These are phyloP conservation scores for Corynascus novoguineensis DNA, from an alignment of 495 filamentous ascomycete genomes.

Conservation along the genomic window DNA sequence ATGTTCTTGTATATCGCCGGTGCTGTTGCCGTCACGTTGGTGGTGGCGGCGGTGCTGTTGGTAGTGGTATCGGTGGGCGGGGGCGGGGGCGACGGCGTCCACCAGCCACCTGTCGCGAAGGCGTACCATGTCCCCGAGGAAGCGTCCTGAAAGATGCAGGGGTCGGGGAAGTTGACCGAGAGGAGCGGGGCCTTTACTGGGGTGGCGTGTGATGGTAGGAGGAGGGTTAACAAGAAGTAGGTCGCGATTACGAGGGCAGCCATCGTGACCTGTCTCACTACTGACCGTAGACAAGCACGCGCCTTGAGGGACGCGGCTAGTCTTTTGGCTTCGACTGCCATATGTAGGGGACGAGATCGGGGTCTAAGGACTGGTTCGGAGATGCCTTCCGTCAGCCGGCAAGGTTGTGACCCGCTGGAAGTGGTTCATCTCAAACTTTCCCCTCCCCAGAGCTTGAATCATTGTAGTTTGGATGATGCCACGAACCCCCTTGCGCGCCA, in stretches of 20 bases:
- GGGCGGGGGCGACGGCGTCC: background rate
- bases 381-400: background rate
- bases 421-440: background rate
- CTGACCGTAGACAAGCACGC: background rate
- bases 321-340: background rate
- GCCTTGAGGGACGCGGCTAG: background rate
- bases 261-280: background rate
- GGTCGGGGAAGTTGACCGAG: conserved; percentile 33
- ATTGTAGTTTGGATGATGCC: background rate
- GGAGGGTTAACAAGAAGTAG: background rate
- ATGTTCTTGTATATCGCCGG: conserved; percentile 25
- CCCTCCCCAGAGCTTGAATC: background rate
- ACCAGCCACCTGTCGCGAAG: conserved; percentile 31
- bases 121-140: conserved; percentile 32
- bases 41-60: background rate
- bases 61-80: background rate
- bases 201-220: background rate
- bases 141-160: conserved; percentile 28
- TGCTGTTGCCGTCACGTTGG: no score
- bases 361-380: background rate
- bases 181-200: conserved; percentile 10
- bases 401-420: background rate
- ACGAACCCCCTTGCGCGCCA: background rate
- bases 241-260: background rate
- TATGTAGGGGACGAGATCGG: background rate